phyloP scores from a whole-genome alignment of 108 stramenopile species.

The Schizochytrium sp. region DNA sequence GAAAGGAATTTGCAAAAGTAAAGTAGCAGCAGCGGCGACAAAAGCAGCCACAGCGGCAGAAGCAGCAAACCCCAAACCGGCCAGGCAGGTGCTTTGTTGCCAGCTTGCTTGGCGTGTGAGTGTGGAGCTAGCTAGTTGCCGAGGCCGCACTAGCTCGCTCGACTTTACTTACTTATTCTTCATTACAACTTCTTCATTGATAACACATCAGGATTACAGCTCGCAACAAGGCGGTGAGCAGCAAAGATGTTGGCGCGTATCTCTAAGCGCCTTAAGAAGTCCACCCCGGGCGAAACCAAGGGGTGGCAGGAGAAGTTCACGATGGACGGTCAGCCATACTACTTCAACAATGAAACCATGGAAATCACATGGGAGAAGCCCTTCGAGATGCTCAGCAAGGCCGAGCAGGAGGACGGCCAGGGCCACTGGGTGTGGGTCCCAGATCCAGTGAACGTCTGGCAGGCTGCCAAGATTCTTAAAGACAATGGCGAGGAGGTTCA shows the following conservation, averaged over 20 bases:
- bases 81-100: too few relatives aligned
- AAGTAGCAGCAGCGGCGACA: too few relatives aligned
- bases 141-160: too few relatives aligned
- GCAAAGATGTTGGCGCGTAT: constrained; percentile 3
- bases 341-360: constrained; percentile 70
- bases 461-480: constrained; percentile 39
- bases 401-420: constrained; percentile 53
- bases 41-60: too few relatives aligned
- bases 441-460: constrained; percentile 16
- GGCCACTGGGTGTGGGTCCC: constrained; percentile 59
- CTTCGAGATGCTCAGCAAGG: constrained; percentile 67
- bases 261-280: constrained; percentile 43
- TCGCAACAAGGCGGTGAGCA: background rate
- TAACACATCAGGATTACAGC: too few relatives aligned
- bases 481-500: background rate
- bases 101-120: too few relatives aligned
- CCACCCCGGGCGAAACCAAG: background rate
- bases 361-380: constrained; percentile 73
- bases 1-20: too few relatives aligned
- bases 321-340: constrained; percentile 71
- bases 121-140: too few relatives aligned
- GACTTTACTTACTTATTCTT: too few relatives aligned
- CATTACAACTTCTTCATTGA: too few relatives aligned
- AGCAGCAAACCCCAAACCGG: too few relatives aligned
- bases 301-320: constrained; percentile 71